These are phyloP conservation scores for Trichoderma sp. DNA, from an alignment of 2,329 filamentous ascomycete genomes.

Conservation along the genomic window DNA sequence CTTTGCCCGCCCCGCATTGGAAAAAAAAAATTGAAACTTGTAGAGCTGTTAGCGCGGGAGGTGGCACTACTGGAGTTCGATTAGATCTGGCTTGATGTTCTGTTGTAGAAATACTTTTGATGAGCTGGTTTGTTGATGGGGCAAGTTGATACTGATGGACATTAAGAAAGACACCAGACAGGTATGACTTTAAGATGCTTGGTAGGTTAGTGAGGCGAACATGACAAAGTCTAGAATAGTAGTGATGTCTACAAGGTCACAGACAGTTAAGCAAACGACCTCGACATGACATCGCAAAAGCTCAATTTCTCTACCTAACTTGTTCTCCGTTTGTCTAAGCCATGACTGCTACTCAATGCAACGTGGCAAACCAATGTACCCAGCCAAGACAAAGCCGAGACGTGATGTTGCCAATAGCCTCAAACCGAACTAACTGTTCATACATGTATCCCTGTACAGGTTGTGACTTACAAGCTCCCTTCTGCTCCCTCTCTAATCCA, in stretches of 20 bases:
- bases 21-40: not conserved
- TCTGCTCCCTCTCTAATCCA: not conserved
- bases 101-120: not conserved
- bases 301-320: not conserved
- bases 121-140: not conserved
- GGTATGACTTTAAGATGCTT: not conserved
- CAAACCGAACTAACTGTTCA: not conserved
- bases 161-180: too few species aligned
- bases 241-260: not conserved
- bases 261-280: not conserved
- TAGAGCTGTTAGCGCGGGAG: not conserved
- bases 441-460: not conserved
- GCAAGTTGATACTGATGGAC: not conserved
- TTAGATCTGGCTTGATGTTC: not conserved
- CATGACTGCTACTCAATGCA: not conserved
- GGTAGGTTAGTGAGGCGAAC: not conserved
- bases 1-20: conserved; percentile 11
- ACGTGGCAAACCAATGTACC: not conserved
- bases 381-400: not conserved
- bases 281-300: not conserved
- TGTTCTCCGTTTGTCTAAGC: not conserved
- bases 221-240: not conserved
- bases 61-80: not conserved
- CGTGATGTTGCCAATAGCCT: not conserved
- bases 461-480: not conserved